phyloP scores from a whole-genome alignment of 768 basidiomycete genomes.

The Harrya chromipes region DNA sequence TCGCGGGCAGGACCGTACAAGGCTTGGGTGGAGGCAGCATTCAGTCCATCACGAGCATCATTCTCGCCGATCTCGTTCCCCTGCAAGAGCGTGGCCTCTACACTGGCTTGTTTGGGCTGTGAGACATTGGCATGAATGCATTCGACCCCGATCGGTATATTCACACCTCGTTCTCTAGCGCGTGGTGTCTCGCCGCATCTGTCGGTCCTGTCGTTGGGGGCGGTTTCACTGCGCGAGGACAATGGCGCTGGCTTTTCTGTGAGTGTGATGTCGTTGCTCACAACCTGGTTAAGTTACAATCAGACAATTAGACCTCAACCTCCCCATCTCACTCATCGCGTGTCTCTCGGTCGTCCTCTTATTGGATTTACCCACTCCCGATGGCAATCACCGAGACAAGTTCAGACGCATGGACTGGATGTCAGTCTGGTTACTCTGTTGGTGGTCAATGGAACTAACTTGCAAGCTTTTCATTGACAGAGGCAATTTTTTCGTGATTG shows the following conservation, averaged over 20 bases:
- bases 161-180: constrained; percentile 10
- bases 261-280: background rate
- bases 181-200: constrained; percentile 33
- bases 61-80: constrained; percentile 42
- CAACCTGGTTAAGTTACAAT: background rate
- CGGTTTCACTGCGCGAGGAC: constrained; percentile 29
- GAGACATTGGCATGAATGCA: background rate
- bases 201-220: constrained; percentile 37
- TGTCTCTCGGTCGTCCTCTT: constrained; percentile 22
- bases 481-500: constrained; percentile 35
- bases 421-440: constrained; percentile 19
- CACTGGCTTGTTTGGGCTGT: constrained; percentile 25
- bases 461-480: constrained; percentile 18
- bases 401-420: constrained; percentile 38
- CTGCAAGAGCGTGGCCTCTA: constrained; percentile 41
- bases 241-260: constrained; percentile 47
- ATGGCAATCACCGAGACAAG: constrained; percentile 32
- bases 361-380: constrained; percentile 34
- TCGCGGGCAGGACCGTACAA: constrained; percentile 29
- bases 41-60: constrained; percentile 34
- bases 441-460: background rate
- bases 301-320: constrained; percentile 34
- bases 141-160: background rate
- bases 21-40: constrained; percentile 38
- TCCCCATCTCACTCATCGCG: constrained; percentile 33